phyloP scores from a whole-genome alignment of 2,329 filamentous ascomycete species.

The Coniella lustricola region DNA sequence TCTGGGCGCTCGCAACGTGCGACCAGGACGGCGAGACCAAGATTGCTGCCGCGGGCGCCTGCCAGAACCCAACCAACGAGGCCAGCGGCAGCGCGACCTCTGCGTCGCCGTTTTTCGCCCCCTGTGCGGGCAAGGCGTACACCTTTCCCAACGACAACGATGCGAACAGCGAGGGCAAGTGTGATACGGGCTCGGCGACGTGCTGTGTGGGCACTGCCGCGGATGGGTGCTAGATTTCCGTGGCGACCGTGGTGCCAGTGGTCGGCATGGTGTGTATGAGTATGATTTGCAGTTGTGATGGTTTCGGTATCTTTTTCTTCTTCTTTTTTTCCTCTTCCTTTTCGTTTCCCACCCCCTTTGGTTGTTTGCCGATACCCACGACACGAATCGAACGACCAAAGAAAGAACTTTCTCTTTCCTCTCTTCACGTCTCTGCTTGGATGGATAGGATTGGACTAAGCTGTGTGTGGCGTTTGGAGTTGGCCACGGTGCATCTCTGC shows the following conservation, averaged over 20 bases:
- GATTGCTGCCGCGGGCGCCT: slow-evolving; percentile 2
- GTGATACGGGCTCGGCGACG: slow-evolving; percentile 4
- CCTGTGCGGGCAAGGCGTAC: slow-evolving; percentile 13
- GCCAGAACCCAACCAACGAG: slow-evolving; percentile 11
- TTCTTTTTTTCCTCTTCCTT: not conserved
- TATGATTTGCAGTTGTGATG: not conserved
- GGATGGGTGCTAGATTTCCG: too few relatives aligned
- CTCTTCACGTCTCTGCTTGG: too few relatives aligned
- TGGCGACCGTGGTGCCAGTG: too few relatives aligned
- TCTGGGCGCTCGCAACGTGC: slow-evolving; percentile 6
- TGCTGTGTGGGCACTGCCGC: slow-evolving; percentile 8
- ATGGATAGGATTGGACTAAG: too few relatives aligned
- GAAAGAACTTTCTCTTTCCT: not conserved
- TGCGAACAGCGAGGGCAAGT: slow-evolving; percentile 11
- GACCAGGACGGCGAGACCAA: not conserved
- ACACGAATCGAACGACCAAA: too few relatives aligned
- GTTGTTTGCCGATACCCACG: not conserved
- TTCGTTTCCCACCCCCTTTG: not conserved
- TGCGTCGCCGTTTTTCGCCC: slow-evolving; percentile 6
- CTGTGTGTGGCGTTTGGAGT: too few relatives aligned
- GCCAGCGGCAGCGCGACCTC: not conserved
- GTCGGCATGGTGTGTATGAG: too few relatives aligned
- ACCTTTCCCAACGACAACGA: slow-evolving; percentile 10
- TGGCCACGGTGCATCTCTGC: too few relatives aligned
- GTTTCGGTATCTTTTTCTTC: not conserved